These are phyloP conservation scores for Azolla pinnata DNA, from an alignment of 75 land plant genomes.

Conservation along the genomic window DNA sequence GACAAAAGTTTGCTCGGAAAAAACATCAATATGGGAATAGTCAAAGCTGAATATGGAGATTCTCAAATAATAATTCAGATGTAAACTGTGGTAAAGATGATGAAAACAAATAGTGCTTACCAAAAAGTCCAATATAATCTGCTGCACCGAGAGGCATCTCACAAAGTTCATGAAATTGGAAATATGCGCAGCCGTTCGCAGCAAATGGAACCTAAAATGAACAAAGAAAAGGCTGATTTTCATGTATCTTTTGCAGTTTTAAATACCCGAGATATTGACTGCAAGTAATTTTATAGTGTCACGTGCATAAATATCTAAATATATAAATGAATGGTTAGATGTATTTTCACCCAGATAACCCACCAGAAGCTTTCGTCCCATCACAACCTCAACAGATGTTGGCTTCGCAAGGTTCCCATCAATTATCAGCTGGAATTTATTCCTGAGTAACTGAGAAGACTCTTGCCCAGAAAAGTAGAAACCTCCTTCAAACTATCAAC, in stretches of 20 bases:
- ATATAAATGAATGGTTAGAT: too few species aligned
- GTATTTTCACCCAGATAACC: too few species aligned
- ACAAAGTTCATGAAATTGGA: constrained; percentile 84
- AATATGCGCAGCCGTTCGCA: constrained; percentile 90
- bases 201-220: constrained; percentile 69
- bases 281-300: too few species aligned
- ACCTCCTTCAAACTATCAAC: constrained; percentile 74
- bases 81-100: too few species aligned
- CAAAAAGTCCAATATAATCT: constrained; percentile 88
- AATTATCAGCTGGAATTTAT: constrained; percentile 53
- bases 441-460: constrained; percentile 31
- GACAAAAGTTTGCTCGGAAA: neutral
- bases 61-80: too few species aligned
- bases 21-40: neutral
- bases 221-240: neutral
- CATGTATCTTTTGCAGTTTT: too few species aligned
- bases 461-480: constrained; percentile 58
- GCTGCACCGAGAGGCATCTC: constrained; percentile 95
- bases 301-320: too few species aligned
- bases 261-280: too few species aligned
- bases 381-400: constrained; percentile 72
- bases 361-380: constrained; percentile 82
- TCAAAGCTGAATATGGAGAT: too few species aligned
- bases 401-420: constrained; percentile 39
- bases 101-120: constrained; percentile 37